Percentiles rank a stretch among this genome's conserved stretches.
These are phyloP conservation scores for Sporobolomyces phaffii DNA, from an alignment of 768 basidiomycete species.

Conservation along the genomic window DNA sequence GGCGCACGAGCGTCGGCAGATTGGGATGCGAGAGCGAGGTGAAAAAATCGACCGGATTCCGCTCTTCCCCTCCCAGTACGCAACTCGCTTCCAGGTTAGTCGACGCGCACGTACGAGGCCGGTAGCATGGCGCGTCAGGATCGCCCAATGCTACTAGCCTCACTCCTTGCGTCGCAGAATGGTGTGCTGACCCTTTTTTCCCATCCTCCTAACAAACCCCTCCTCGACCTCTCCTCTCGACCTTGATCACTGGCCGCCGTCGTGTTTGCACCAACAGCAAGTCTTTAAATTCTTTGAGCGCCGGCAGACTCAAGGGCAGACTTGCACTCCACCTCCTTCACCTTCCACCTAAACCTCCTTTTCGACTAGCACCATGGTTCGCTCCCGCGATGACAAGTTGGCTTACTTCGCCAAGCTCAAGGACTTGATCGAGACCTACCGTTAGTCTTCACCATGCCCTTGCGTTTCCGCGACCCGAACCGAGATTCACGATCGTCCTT, in stretches of 20 bases:
- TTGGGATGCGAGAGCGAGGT: too few species aligned
- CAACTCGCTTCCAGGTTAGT: constrained; percentile 14
- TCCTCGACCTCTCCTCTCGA: not conserved
- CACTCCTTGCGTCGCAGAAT: not conserved
- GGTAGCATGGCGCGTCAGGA: too few species aligned
- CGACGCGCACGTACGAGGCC: not conserved
- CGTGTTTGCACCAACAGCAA: constrained; percentile 24
- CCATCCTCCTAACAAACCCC: not conserved
- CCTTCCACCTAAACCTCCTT: constrained; percentile 7
- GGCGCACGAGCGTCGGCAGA: too few species aligned
- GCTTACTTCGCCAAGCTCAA: constrained; percentile 73
- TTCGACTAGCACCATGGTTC: constrained; percentile 34
- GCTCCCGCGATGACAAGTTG: constrained; percentile 39
- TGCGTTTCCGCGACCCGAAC: not conserved
- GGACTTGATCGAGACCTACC: constrained; percentile 80
- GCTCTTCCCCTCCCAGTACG: not conserved
- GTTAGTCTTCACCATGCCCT: constrained; percentile 52
- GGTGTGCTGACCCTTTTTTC: not conserved
- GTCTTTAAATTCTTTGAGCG: constrained; percentile 41
- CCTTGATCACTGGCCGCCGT: too few species aligned
- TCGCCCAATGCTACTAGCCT: not conserved
- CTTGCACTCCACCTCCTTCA: constrained; percentile 20
- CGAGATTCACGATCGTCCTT: not conserved
- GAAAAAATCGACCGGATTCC: not conserved
- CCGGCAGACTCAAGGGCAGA: constrained; percentile 38